Base-by-base conservation (phyloP, 768 basidiomycete genomes). In the Amanita fuliginea region DNA sequence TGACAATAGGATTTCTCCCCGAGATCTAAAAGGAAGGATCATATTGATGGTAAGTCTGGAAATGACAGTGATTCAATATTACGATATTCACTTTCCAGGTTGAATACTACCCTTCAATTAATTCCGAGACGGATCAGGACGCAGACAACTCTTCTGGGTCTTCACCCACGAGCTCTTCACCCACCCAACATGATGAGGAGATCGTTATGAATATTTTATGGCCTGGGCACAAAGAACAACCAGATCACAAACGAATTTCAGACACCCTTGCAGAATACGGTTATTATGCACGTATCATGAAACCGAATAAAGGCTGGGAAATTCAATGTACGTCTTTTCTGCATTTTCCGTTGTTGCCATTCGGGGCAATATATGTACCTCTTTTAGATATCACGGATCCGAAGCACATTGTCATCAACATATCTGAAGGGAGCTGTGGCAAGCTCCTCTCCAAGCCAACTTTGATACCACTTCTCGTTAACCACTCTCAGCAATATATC, bases 241-340 rank as follows among this genome's bases (percentile, higher is more conserved):
- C 42, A 32, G 39, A 51, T 16, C 55, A 57, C 43, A 54, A 57
- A 11, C 59, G 58, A 13, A 78, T 82, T 30, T 69, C 74, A 6
- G 71, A 74, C 2, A 67, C 70, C 37, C 71, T 83, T 6, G 77
- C 79, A 5, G 68, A 64, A 3, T 67, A 80, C 6, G 80, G 81
- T 1, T 73, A 75, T 57, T 82, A 82, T 49, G 72, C 77, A 3
- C 73, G 78, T 26, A 81, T 78, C 59, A 68, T 81, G 70, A 82
- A 83, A 54, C 80, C 80, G 1, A 47, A 54, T 6, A 71, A 74
- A 50, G 69, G 67, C 6, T 81, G 80, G 78, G 63, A 74, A 28
- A 49, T 54, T 18, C 59, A 71, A 61, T 59, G 73, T 72, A 37
- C 9, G 34, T 14, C 14, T n/a, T n/a, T n/a, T 36, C 8, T 47